These are phyloP conservation scores for Prinsepia uniflora DNA, from an alignment of 306 rosid species.

Conservation along the genomic window DNA sequence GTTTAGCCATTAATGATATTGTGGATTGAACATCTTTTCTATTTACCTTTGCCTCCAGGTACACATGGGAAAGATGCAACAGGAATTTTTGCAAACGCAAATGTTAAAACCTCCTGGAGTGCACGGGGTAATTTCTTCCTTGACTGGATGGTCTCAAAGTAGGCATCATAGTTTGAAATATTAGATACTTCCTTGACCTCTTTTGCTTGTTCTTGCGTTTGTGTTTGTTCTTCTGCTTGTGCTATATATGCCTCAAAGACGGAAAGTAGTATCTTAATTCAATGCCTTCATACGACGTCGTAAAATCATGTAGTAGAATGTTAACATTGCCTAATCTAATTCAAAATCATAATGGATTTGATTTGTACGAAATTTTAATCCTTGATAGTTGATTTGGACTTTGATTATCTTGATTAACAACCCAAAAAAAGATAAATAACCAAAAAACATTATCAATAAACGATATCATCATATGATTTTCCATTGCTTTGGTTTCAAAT, in stretches of 20 bases:
- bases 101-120: conserved; percentile 63
- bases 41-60: conserved; percentile 71
- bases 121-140: conserved; percentile 71
- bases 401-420: background rate
- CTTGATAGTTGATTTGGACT: background rate
- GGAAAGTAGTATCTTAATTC: background rate
- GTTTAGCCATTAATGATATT: conserved; percentile 3
- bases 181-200: conserved; percentile 23
- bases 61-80: conserved; percentile 80
- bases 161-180: conserved; percentile 56
- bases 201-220: conserved; percentile 2
- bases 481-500: background rate
- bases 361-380: background rate
- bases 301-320: background rate
- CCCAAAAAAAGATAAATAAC: too few species aligned
- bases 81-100: conserved; percentile 72
- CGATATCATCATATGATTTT: background rate
- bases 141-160: conserved; percentile 62
- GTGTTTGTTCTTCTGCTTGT: conserved; percentile 6
- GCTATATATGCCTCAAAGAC: conserved; percentile 49
- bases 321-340: background rate
- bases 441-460: background rate
- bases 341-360: background rate
- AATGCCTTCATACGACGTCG: background rate
- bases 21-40: background rate